Evolutionary conservation across 2,329 filamentous ascomycete species (phyloP), one percentile per base, ranked within the genome.

Genomic region (Cephalotrichum gorgonifer): DNA sequence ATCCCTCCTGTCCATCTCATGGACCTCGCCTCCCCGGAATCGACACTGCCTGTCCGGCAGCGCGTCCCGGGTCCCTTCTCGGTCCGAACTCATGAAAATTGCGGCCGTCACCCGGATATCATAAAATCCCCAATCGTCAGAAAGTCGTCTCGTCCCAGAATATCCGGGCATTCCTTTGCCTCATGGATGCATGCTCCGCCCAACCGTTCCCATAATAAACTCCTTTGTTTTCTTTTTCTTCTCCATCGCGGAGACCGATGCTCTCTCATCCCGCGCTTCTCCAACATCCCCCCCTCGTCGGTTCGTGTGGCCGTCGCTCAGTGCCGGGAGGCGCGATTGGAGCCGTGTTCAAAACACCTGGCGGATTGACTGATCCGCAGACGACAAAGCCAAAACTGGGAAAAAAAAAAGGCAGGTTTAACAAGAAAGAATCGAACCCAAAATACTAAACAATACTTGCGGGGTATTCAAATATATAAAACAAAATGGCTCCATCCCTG

Each of bases 21-120:
- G n/a, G n/a, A n/a, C n/a, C n/a, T n/a, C n/a, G n/a, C n/a, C n/a
- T n/a, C n/a, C n/a, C n/a, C n/a, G n/a, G n/a, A n/a, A n/a, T n/a
- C n/a, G n/a, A n/a, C n/a, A n/a, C n/a, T n/a, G n/a, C n/a, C n/a
- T n/a, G n/a, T n/a, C n/a, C n/a, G n/a, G n/a, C n/a, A n/a, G n/a
- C 12, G 30, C n/a, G 12, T 11, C 30, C 30, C 30, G 30, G 9
- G 17, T 22, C 17, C n/a, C 33, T 15, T 11, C 35, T 39, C n/a
- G n/a, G 8, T 4, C 17, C 35, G 15, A 9, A 22, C 17, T 39
- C 35, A 39, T 39, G 17, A 39, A 39, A 47, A 50, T 41, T 31
- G 25, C n/a, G 45, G 45, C 35, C 45, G 49, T 52, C 50, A 52
- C 43, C 23, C n/a, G 44, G 45, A 49, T 47, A 47, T 30, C 22